Evolutionary conservation across 2,329 filamentous ascomycete species (phyloP).

Genomic region (Diplodia corticola): DNA sequence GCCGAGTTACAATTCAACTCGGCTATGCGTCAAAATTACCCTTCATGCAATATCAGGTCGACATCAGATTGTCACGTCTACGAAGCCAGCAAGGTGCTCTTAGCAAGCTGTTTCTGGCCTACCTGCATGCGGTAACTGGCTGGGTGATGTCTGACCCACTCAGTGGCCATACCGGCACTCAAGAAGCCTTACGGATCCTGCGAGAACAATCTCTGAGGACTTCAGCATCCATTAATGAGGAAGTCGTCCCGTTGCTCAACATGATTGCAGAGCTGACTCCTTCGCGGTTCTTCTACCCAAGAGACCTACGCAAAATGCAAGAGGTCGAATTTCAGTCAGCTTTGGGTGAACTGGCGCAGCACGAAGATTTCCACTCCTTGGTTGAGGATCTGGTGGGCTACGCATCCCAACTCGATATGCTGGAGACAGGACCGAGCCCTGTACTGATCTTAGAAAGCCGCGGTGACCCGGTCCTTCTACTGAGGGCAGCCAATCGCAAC

Average conservation of each 20-base stretch:
- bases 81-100: slow-evolving; percentile 23
- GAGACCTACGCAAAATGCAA: slow-evolving; percentile 46
- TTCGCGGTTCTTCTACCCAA: slow-evolving; percentile 47
- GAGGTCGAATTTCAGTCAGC: slow-evolving; percentile 40
- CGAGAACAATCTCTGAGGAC: slow-evolving; percentile 52
- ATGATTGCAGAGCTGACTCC: slow-evolving; percentile 38
- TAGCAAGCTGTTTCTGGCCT: slow-evolving; percentile 53
- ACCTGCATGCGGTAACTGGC: slow-evolving; percentile 58
- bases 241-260: slow-evolving; percentile 28
- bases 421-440: slow-evolving; percentile 25
- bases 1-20: neutral
- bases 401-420: slow-evolving; percentile 40
- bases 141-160: slow-evolving; percentile 54
- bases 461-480: slow-evolving; percentile 27
- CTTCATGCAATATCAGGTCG: slow-evolving; percentile 1
- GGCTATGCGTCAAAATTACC: neutral
- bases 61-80: neutral
- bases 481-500: slow-evolving; percentile 35
- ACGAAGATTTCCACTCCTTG: slow-evolving; percentile 25
- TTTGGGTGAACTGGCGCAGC: slow-evolving; percentile 36
- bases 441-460: slow-evolving; percentile 38
- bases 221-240: slow-evolving; percentile 40
- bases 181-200: slow-evolving; percentile 54
- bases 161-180: slow-evolving; percentile 54
- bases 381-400: slow-evolving; percentile 24